Evolutionary conservation across 2,329 filamentous ascomycete genomes (phyloP).

Genomic region (Claviceps spartinae): DNA sequence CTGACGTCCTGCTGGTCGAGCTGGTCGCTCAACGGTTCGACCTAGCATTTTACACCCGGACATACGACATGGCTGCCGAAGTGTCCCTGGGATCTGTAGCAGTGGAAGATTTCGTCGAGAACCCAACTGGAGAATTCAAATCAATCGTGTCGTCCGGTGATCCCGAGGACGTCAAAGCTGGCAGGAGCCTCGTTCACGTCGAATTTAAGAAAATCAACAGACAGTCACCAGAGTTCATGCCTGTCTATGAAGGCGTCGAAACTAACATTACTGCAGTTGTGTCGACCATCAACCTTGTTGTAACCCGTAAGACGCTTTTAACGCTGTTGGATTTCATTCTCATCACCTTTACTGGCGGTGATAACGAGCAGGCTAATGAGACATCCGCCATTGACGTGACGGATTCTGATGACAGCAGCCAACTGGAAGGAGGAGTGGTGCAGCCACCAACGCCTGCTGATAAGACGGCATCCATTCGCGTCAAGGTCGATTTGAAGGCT

Average conservation of each 20-base stretch:
- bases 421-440: slow-evolving; percentile 20
- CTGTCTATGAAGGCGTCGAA: slow-evolving; percentile 82
- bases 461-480: slow-evolving; percentile 62
- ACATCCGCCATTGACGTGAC: slow-evolving; percentile 19
- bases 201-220: slow-evolving; percentile 84
- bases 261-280: slow-evolving; percentile 84
- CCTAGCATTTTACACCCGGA: slow-evolving; percentile 74
- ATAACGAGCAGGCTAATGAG: slow-evolving; percentile 27
- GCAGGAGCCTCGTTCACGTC: slow-evolving; percentile 72
- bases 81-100: slow-evolving; percentile 76
- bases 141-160: slow-evolving; percentile 86
- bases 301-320: slow-evolving; percentile 83
- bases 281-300: slow-evolving; percentile 90
- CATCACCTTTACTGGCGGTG: slow-evolving; percentile 66
- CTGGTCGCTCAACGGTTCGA: slow-evolving; percentile 81
- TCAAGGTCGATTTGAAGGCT: slow-evolving; percentile 86
- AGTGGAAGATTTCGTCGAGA: slow-evolving; percentile 89
- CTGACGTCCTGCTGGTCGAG: slow-evolving; percentile 77
- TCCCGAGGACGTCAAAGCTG: slow-evolving; percentile 56
- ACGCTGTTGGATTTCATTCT: slow-evolving; percentile 91
- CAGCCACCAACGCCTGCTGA: slow-evolving; percentile 23
- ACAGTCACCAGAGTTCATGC: slow-evolving; percentile 84
- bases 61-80: slow-evolving; percentile 87
- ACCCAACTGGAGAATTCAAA: slow-evolving; percentile 81
- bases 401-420: slow-evolving; percentile 15